A percentile compares a stretch with the other conserved stretches of the same genome.
These are phyloP conservation scores for Lasiodiplodia gonubiensis DNA, from an alignment of 2,329 filamentous ascomycete genomes.

Conservation along the genomic window DNA sequence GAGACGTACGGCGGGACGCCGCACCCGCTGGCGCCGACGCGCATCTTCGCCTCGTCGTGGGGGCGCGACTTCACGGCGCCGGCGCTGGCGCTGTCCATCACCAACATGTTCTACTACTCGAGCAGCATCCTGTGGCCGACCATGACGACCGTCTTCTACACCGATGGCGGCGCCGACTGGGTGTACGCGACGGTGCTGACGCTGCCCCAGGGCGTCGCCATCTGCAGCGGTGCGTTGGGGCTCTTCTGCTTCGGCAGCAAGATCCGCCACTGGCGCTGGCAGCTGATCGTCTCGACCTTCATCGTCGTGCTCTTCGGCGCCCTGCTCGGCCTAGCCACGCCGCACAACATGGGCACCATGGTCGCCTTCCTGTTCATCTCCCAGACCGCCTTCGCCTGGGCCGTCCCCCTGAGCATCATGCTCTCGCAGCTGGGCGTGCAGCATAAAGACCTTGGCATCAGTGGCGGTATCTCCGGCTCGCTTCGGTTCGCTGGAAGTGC, in stretches of 20 bases:
- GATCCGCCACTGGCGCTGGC: slow-evolving; percentile 56
- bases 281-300: slow-evolving; percentile 50
- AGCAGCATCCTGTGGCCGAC: slow-evolving; percentile 55
- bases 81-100: slow-evolving; percentile 52
- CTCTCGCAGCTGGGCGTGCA: slow-evolving; percentile 58
- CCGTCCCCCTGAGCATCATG: slow-evolving; percentile 55
- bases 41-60: slow-evolving; percentile 52
- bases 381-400: slow-evolving; percentile 55
- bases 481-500: slow-evolving; percentile 37
- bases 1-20: slow-evolving; percentile 40
- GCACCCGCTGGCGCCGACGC: slow-evolving; percentile 50
- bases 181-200: slow-evolving; percentile 44
- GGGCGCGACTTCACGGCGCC: slow-evolving; percentile 58
- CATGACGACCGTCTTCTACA: slow-evolving; percentile 56
- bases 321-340: slow-evolving; percentile 51
- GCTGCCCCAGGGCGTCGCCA: slow-evolving; percentile 53
- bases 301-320: slow-evolving; percentile 58
- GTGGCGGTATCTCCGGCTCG: slow-evolving; percentile 44
- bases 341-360: slow-evolving; percentile 52
- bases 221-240: slow-evolving; percentile 50
- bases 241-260: slow-evolving; percentile 50
- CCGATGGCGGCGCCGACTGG: slow-evolving; percentile 44
- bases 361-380: slow-evolving; percentile 56
- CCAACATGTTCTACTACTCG: slow-evolving; percentile 61
- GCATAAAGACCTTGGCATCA: slow-evolving; percentile 55